phyloP scores from a whole-genome alignment of 352 stramenopile genomes.

The Phytophthora sp. region DNA sequence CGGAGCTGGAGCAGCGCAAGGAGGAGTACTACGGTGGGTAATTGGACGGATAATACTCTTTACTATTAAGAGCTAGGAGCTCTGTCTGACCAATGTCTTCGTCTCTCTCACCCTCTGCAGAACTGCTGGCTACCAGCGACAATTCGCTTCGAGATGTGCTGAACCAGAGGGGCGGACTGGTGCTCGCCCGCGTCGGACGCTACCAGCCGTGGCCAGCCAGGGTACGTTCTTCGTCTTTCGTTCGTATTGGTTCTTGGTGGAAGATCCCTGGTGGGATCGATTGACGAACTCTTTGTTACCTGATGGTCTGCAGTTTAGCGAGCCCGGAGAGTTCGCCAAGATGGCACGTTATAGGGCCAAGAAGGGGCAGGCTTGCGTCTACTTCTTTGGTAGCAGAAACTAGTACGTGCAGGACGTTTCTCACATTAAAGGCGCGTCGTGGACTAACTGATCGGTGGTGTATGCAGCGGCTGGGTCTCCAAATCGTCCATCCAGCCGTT shows the following conservation, averaged over 20 bases:
- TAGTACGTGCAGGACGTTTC: constrained; percentile 61
- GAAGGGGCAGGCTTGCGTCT: constrained; percentile 81
- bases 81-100: not conserved
- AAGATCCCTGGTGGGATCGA: not conserved
- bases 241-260: too few species aligned
- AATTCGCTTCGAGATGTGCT: constrained; percentile 65
- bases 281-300: constrained; percentile 10
- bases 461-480: constrained; percentile 73
- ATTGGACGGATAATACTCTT: not conserved
- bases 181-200: constrained; percentile 78
- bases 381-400: constrained; percentile 88
- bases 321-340: constrained; percentile 83
- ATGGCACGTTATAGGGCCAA: constrained; percentile 79
- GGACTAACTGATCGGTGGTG: constrained; percentile 1
- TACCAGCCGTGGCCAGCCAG: constrained; percentile 86
- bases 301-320: constrained; percentile 63
- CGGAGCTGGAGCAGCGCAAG: constrained; percentile 50
- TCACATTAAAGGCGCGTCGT: constrained; percentile 1
- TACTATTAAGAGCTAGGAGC: not conserved
- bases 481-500: constrained; percentile 78
- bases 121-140: constrained; percentile 64
- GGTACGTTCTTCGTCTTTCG: constrained; percentile 37
- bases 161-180: constrained; percentile 77
- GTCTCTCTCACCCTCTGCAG: constrained; percentile 38
- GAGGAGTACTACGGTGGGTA: constrained; percentile 61